Percentiles rank a stretch among this genome's conserved stretches.
Conservation (phyloP, 176 grass and related monocot species). For the Ananas comosus region DNA sequence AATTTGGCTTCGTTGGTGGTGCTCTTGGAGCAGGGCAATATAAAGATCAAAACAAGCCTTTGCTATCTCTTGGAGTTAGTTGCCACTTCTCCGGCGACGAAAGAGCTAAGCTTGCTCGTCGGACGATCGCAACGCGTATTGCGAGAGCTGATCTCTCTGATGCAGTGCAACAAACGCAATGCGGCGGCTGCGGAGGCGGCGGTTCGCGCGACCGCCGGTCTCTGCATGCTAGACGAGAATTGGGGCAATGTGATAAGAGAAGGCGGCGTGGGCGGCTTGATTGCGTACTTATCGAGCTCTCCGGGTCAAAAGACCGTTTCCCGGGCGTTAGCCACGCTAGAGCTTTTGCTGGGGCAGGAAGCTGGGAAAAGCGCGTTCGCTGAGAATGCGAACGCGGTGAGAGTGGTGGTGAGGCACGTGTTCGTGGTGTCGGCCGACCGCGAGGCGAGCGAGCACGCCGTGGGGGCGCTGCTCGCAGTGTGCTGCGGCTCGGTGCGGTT, state of each 20-base stretch:
- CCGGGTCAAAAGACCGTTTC: slow-evolving; percentile 5
- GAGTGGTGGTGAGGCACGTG: slow-evolving; percentile 51
- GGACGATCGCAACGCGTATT: slow-evolving; percentile 43
- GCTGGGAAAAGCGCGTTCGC: slow-evolving; percentile 32
- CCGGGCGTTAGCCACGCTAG: slow-evolving; percentile 46
- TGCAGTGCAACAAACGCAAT: slow-evolving; percentile 21
- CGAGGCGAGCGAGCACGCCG: slow-evolving; percentile 75
- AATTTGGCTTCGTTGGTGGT: slow-evolving; percentile 38
- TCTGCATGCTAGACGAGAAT: slow-evolving; percentile 40
- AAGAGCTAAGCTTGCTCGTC: slow-evolving; percentile 29
- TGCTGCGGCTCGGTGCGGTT: slow-evolving; percentile 42
- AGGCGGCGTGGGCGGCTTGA: slow-evolving; percentile 43
- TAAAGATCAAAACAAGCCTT: slow-evolving; percentile 27
- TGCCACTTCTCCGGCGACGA: slow-evolving; percentile 40
- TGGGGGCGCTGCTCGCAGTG: slow-evolving; percentile 41
- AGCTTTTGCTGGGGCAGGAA: slow-evolving; percentile 36
- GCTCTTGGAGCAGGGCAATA: slow-evolving; percentile 36
- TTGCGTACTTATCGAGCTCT: slow-evolving; percentile 37
- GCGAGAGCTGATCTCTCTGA: slow-evolving; percentile 38
- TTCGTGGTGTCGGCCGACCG: slow-evolving; percentile 62
- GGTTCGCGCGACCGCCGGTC: slow-evolving; percentile 37
- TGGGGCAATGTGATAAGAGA: slow-evolving; percentile 40
- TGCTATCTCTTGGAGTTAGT: slow-evolving; percentile 62
- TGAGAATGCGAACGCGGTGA: slow-evolving; percentile 27
- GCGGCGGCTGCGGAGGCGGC: slow-evolving; percentile 28